A percentile compares a stretch with the other conserved stretches of the same genome.
Evolutionary conservation across 306 rosid species (phyloP).

Genomic region (Dryas alaskensis): DNA sequence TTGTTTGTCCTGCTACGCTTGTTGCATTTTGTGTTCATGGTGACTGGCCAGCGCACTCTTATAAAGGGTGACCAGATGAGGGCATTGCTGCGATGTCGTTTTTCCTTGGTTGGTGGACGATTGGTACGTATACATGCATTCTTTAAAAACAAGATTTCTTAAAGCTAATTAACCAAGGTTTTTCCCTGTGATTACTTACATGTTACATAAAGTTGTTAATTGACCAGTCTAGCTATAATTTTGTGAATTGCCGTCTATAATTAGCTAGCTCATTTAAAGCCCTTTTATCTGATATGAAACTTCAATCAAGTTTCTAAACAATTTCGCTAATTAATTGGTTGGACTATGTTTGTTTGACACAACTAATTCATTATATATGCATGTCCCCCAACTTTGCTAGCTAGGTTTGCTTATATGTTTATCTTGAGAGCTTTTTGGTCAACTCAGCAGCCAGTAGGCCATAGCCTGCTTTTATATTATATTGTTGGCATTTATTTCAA

Average conservation of each 20-base stretch:
- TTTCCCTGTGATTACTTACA: slow-evolving; percentile 42
- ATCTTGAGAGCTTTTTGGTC: background rate
- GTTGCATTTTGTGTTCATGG: slow-evolving; percentile 35
- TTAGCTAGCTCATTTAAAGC: background rate
- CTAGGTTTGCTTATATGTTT: background rate
- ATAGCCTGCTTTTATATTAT: background rate
- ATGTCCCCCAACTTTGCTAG: background rate
- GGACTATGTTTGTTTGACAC: slow-evolving; percentile 6
- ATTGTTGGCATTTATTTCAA: background rate
- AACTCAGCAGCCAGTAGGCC: background rate
- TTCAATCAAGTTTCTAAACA: background rate
- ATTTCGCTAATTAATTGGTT: background rate
- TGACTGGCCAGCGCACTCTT: slow-evolving; percentile 49
- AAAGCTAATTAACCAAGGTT: background rate
- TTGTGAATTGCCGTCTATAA: background rate
- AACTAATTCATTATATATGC: too few relatives aligned
- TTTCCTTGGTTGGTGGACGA: slow-evolving; percentile 69
- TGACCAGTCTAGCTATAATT: slow-evolving; percentile 22
- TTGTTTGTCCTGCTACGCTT: background rate
- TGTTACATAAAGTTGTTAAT: slow-evolving; percentile 61
- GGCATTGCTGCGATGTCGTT: slow-evolving; percentile 70
- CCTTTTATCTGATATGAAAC: background rate
- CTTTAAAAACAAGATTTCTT: slow-evolving; percentile 47
- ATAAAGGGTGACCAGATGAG: slow-evolving; percentile 37
- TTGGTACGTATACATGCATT: slow-evolving; percentile 10